phyloP scores from a whole-genome alignment of 495 filamentous ascomycete species.

The Bombardia bombarda region DNA sequence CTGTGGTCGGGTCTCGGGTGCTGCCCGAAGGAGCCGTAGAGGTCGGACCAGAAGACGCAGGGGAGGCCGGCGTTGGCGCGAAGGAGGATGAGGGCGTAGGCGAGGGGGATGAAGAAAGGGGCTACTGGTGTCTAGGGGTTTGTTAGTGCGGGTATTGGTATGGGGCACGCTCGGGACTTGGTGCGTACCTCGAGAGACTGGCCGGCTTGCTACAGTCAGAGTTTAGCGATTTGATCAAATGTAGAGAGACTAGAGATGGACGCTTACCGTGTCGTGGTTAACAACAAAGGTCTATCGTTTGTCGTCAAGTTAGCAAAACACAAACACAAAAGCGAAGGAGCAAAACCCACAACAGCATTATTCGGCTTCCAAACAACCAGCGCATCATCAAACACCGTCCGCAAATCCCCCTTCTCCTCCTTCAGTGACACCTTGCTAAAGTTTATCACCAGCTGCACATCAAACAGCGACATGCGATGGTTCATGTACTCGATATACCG shows the following conservation, averaged over 20 bases:
- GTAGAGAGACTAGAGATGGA: conserved; percentile 31
- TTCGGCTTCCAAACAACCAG: conserved; percentile 50
- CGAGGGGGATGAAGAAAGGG: conserved; percentile 51
- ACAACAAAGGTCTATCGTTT: conserved; percentile 35
- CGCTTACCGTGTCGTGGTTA: conserved; percentile 53
- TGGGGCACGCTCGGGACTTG: background rate
- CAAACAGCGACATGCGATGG: conserved; percentile 54
- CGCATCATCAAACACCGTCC: conserved; percentile 51
- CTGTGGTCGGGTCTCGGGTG: conserved; percentile 21
- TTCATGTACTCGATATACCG: conserved; percentile 53
- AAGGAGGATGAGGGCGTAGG: conserved; percentile 61
- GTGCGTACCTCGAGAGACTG: conserved; percentile 19
- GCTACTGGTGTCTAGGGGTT: conserved; percentile 42
- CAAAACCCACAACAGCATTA: conserved; percentile 44
- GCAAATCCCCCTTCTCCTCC: conserved; percentile 29
- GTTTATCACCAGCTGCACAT: conserved; percentile 59
- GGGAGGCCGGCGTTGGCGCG: conserved; percentile 54
- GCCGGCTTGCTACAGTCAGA: conserved; percentile 13
- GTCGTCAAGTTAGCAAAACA: background rate
- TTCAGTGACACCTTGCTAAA: conserved; percentile 47
- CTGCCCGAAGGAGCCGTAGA: conserved; percentile 59
- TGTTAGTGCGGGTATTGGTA: background rate
- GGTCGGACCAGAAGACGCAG: conserved; percentile 68
- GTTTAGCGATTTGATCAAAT: background rate
- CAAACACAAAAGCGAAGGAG: background rate